Evolutionary conservation across 768 basidiomycete genomes (phyloP), one percentile per base, ranked within the genome.

Genomic region (Boletus sp.): DNA sequence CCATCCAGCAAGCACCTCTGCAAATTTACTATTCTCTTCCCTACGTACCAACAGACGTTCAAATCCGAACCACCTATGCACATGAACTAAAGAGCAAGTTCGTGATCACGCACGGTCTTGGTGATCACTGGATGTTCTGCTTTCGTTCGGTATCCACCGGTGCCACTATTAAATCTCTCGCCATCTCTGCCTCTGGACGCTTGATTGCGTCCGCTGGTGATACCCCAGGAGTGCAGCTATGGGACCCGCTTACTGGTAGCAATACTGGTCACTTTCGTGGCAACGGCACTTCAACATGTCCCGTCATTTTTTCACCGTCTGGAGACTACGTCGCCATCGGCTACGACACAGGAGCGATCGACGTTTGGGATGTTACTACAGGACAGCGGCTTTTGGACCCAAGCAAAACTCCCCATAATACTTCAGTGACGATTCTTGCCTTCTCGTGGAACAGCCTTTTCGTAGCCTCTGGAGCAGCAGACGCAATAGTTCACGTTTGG

Each of bases 171-270:
- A 42, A 51, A 40, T 66, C 62, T 29, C 60, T 66, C 32, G 57
- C 54, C 18, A 53, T 59, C 45, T 64, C 58, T 59, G 24, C 57
- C 52, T 60, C 62, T 41, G 65, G 65, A 12, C 50, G 51, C 10
- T 40, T 58, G 37, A 59, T 64, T 29, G 65, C 64, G 8, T 61
- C 65, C 7, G 62, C 58, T 30, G 58, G 58, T 40, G 56, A 45
- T 15, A 30, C 28, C 11, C 89, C 92, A 62, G 62, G 61, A 39
- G 62, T 66, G 35, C 62, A 64, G 24, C n/a, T 66, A 20, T 66
- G 65, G 65, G 63, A 65, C 35, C 30, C 24, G 32, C 45, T 61
- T 33, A 64, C 54, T 20, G 64, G 63, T 3, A 56, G 14, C 1
- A 65, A 58, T 32, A 45, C 41, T 20, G 64, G 64, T 30, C 56